A percentile compares a stretch with the other conserved stretches of the same genome.
Conservation (phyloP, 768 basidiomycete genomes). For the Mycena pura region DNA sequence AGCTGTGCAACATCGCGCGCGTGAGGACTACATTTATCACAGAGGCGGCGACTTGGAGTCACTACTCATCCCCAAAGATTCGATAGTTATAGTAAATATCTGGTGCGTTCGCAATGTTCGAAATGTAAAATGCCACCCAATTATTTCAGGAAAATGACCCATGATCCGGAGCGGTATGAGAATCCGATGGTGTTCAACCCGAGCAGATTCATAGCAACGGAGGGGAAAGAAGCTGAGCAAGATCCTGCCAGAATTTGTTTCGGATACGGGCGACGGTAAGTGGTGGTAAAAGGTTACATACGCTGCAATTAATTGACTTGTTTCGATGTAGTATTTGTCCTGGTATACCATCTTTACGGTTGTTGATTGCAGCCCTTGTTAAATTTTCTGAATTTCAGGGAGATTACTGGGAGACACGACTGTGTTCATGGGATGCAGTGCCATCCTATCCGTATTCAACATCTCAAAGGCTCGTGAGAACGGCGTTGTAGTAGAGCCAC, state of each 20-base stretch:
- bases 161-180: constrained; percentile 18
- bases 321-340: background rate
- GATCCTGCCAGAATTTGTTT: constrained; percentile 11
- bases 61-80: constrained; percentile 9
- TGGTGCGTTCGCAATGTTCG: constrained; percentile 1
- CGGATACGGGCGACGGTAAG: constrained; percentile 20
- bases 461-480: constrained; percentile 5
- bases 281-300: background rate
- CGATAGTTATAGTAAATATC: constrained; percentile 12
- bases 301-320: too few species aligned
- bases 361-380: too few species aligned
- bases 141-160: constrained; percentile 23
- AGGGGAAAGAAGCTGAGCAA: background rate
- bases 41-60: background rate
- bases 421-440: constrained; percentile 8
- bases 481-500: background rate
- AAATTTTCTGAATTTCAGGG: background rate
- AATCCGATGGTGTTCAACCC: constrained; percentile 23
- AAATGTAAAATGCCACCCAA: background rate
- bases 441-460: constrained; percentile 11
- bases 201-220: constrained; percentile 12
- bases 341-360: background rate
- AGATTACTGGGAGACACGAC: constrained; percentile 1
- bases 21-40: constrained; percentile 12
- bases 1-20: constrained; percentile 10